Base-by-base conservation (phyloP, 169 alveolate species). In the Toxoplasma gondii region DNA sequence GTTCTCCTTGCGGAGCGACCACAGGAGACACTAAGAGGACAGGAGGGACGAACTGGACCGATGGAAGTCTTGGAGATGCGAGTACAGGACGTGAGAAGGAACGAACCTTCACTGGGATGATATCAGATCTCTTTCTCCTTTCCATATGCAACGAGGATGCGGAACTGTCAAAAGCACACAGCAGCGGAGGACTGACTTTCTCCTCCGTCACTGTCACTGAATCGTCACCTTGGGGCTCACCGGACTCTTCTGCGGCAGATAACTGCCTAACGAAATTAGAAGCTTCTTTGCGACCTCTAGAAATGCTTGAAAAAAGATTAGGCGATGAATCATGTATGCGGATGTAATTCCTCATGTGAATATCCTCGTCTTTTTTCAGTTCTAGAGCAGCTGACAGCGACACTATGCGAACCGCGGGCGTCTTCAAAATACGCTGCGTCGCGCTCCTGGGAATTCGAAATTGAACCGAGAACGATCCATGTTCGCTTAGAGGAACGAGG, bases 71-170 rank as follows among this genome's bases (percentile, higher is more conserved):
- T 17, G 87, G 44, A 17, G 49, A 27, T 9, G 53, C 87, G 0
- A 78, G 43, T 16, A 78, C 87, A 7, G 87, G 87, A 22, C 87
- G 87, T 7, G 87, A 34, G 34, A 78, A 78, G 16, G 87, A 78
- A 38, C 27, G 39, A 22, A 78, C 87, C 34, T 78, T 78, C 22
- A 39, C 87, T 39, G 87, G 45, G 34, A 78, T 34, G 41, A 78
- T 39, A 78, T 78, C 87, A 19, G 87, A 17, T 16, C 87, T 22
- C 27, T 7, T 64, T 4, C 34, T 19, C 36, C 12, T 19, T 24
- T 7, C 34, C 36, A 0, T 4, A 64, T 24, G 78, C 0, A 64
- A 64, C 78, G 78, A 64, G 36, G 34, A 64, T 17, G 29, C 7
- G 78, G n/a, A 64, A 29, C 1, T 64, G 7, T 64, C 78, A 29